Evolutionary conservation across 2,329 filamentous ascomycete species (phyloP), one percentile per base, ranked within the genome.

Genomic region (Clonostachys byssicola): DNA sequence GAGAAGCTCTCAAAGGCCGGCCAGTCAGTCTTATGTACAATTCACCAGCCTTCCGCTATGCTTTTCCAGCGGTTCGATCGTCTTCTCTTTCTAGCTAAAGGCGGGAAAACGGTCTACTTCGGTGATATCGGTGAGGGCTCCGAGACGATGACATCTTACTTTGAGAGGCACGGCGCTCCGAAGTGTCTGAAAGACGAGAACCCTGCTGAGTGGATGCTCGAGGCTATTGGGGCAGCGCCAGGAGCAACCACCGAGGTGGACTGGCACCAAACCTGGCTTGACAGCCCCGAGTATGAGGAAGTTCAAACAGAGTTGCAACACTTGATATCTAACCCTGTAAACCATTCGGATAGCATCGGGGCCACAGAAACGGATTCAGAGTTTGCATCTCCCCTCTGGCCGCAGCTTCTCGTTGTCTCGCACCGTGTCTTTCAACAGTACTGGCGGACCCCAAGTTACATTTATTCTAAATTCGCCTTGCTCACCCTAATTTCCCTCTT

Each of bases 241-340:
- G 74, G 80, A 16, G 67, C 23, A 9, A 30, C 78, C 44, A 79
- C 89, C 55, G 91, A 87, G 88, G 81, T 86, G 57, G 75, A 83
- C 58, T 85, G 80, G 80, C 71, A 71, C 54, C 61, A 73, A 44
- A 67, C 74, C 2, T 84, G 81, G 79, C 70, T 69, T 17, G 65
- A 70, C 10, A 77, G 72, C 49, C 58, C 68, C 16, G 78, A 82
- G 44, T 40, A 44, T 33, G 13, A 42, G 13, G 36, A 35, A 13
- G 38, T 46, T 6, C 34, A 49, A 20, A 59, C 60, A 12, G 78
- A 83, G 56, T 66, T 80, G 16, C 64, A 74, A 43, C 66, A 70
- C 34, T 68, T 84, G 33, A 30, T 9, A 30, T 17, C 20, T 17
- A 13, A 13, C 12, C 36, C 44, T 1, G 47, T 30, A 30, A 30